Evolutionary conservation across 106 monocot genomes (phyloP), one percentile per base, ranked within the genome.

Genomic region (Dactylorhiza incarnata): DNA sequence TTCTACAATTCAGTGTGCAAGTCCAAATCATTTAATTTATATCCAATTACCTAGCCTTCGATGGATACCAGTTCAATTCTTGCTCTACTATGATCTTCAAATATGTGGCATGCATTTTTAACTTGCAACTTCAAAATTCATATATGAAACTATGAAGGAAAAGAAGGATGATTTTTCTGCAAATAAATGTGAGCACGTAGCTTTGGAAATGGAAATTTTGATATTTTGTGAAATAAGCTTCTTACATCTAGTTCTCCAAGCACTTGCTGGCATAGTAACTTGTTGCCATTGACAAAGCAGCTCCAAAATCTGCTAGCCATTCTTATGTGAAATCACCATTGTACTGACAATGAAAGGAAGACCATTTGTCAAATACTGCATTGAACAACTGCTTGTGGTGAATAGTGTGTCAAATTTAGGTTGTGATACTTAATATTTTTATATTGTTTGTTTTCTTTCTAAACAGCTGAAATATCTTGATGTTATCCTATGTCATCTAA

Each of bases 231-330:
- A 66, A 68, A 50, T 22, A 58, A 23, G 73, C 7, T 73, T 75
- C 91, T 84, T 88, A 91, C 91, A 84, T 91, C 88, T 22, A 91
- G 75, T 80, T 91, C 91, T 78, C 88, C 91, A 58, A 91, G 88
- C 46, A 91, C 91, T 88, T 88, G 80, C 76, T 91, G 91, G 76
- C 82, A 82, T 17, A 84, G 84, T 47, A 88, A 77, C 81, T 91
- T 91, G 78, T 91, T 91, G 88, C 88, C 49, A 88, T 88, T 49
- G 86, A 86, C 72, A 91, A 88, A 72, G 91, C 91, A 84, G 88
- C 91, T 25, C 91, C 91, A 84, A 91, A 91, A 84, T 91, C 88
- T 49, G 88, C 91, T 76, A 91, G 75, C 78, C 86, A 78, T 78
- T 84, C 79, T 78, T 74, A 88, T 79, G 86, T 88, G 75, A 91